Evolutionary conservation across 495 filamentous ascomycete species (phyloP).

Genomic region (Neurospora discreta): DNA sequence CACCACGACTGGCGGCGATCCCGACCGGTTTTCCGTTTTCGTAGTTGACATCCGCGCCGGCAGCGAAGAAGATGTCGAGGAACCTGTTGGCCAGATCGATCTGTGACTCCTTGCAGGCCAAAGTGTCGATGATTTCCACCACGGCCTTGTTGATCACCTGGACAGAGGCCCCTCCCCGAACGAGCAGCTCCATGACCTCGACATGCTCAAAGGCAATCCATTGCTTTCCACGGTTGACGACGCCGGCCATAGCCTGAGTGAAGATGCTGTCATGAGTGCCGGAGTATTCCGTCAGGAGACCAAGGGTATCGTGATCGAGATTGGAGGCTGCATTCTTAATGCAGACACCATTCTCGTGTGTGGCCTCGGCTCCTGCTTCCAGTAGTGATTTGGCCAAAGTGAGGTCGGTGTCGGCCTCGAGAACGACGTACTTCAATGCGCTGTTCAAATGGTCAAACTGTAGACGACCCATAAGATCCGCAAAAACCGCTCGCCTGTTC

Average conservation of each 20-base stretch:
- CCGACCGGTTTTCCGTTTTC: constrained; percentile 30
- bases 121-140: constrained; percentile 24
- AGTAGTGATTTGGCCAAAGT: constrained; percentile 12
- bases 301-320: constrained; percentile 11
- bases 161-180: constrained; percentile 26
- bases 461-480: constrained; percentile 8
- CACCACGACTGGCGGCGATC: constrained; percentile 25
- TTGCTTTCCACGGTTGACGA: constrained; percentile 13
- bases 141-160: constrained; percentile 24
- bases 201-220: constrained; percentile 25
- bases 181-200: constrained; percentile 23
- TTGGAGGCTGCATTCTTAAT: constrained; percentile 20
- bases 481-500: constrained; percentile 8
- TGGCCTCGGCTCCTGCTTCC: constrained; percentile 15
- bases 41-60: constrained; percentile 29
- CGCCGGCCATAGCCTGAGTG: constrained; percentile 9
- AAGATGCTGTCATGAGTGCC: constrained; percentile 8
- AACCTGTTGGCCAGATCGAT: constrained; percentile 20
- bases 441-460: constrained; percentile 20
- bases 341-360: constrained; percentile 17
- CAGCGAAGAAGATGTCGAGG: constrained; percentile 23
- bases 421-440: constrained; percentile 14
- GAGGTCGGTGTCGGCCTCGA: constrained; percentile 15
- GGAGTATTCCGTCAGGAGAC: constrained; percentile 10
- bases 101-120: constrained; percentile 15